A percentile compares a stretch with the other conserved stretches of the same genome.
Evolutionary conservation across 441 rosid species (phyloP).

Genomic region (Populus hybrid): DNA sequence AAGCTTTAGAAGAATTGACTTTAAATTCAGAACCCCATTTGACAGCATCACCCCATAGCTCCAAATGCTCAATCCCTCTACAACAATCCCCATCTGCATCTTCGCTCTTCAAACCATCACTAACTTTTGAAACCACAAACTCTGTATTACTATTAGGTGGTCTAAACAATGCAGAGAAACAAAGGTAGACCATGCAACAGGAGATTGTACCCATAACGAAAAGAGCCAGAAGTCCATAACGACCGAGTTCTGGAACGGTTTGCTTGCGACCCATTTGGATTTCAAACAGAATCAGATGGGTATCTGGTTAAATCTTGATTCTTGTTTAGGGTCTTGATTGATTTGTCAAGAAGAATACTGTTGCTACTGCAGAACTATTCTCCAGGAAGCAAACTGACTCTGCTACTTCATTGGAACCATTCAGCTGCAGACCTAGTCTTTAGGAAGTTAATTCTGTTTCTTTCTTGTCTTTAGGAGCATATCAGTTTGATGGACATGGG

Average conservation of each 20-base stretch:
- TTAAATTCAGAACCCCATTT: slow-evolving; percentile 92
- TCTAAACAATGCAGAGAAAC: slow-evolving; percentile 41
- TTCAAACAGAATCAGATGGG: no score
- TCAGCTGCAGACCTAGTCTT: no score
- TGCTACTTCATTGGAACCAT: no score
- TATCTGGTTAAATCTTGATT: background rate
- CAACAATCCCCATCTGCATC: slow-evolving; percentile 50
- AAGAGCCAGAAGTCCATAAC: slow-evolving; percentile 50
- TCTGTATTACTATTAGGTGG: slow-evolving; percentile 41
- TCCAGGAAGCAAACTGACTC: no score
- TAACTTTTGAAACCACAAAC: slow-evolving; percentile 16
- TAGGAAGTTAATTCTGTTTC: no score
- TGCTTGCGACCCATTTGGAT: slow-evolving; percentile 52
- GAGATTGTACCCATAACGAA: slow-evolving; percentile 54
- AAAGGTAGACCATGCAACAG: slow-evolving; percentile 55
- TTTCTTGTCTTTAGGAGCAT: no score
- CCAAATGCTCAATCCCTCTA: slow-evolving; percentile 75
- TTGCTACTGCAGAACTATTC: no score
- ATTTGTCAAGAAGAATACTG: no score
- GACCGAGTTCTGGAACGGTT: slow-evolving; percentile 48
- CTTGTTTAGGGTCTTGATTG: background rate
- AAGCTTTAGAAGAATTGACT: slow-evolving; percentile 60
- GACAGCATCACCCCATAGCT: slow-evolving; percentile 89
- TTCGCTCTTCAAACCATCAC: slow-evolving; percentile 8
- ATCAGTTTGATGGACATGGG: no score